phyloP scores from a whole-genome alignment of 1,284 basidiomycete genomes.

The Mycena sp. region DNA sequence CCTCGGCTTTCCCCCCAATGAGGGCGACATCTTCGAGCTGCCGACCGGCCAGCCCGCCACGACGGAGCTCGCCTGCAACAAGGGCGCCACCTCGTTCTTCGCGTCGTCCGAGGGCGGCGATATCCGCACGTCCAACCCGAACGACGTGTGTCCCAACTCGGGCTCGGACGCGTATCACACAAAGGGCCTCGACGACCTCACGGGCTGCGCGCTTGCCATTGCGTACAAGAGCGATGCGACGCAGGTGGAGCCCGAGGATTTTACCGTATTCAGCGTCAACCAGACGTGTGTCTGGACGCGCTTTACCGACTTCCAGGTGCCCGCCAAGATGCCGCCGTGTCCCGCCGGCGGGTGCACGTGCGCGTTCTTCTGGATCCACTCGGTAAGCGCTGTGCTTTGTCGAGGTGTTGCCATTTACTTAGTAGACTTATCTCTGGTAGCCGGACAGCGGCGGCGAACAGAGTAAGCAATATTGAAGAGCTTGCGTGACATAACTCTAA shows the following conservation, averaged over 20 bases:
- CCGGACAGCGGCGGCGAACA: conserved; percentile 46
- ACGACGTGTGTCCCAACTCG: conserved; percentile 60
- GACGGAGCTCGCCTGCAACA: conserved; percentile 65
- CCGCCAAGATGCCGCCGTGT: conserved; percentile 72
- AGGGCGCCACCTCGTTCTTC: conserved; percentile 63
- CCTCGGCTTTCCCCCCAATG: conserved; percentile 63
- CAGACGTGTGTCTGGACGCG: conserved; percentile 77
- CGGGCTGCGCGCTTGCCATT: conserved; percentile 75
- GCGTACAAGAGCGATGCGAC: conserved; percentile 70
- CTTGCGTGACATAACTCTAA: neutral
- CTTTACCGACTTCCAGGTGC: conserved; percentile 67
- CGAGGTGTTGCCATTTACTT: neutral
- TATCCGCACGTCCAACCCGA: conserved; percentile 50
- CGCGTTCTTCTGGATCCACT: conserved; percentile 80
- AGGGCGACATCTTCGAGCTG: conserved; percentile 65
- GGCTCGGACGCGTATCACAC: conserved; percentile 61
- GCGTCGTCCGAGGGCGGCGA: conserved; percentile 60
- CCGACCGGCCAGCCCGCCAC: conserved; percentile 60
- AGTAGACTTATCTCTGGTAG: conserved; percentile 8
- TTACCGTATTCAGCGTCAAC: conserved; percentile 78
- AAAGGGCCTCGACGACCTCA: conserved; percentile 59
- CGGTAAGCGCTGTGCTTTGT: conserved; percentile 40
- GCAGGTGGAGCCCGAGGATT: conserved; percentile 68
- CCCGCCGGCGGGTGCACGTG: conserved; percentile 73
- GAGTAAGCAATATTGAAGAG: conserved; percentile 35